Conservation (phyloP, 257 asterid species). For the Solanum etuberosum region DNA sequence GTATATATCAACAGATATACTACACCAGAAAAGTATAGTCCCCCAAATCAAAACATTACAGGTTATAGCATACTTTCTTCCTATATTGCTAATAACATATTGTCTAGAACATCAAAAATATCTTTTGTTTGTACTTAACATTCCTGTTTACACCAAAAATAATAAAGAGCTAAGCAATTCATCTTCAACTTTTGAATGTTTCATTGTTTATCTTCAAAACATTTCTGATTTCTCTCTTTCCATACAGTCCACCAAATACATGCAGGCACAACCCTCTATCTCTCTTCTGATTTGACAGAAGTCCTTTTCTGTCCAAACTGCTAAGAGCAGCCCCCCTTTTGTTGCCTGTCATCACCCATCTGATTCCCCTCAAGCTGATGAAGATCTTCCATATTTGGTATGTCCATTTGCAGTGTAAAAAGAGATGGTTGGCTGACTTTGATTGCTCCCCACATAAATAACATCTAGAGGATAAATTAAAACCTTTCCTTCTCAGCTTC, state of each 20-base stretch:
- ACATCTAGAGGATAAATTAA: background rate
- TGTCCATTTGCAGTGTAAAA: background rate
- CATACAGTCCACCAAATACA: background rate
- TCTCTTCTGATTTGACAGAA: background rate
- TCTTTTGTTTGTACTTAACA: background rate
- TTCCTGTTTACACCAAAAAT: background rate
- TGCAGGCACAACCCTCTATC: background rate
- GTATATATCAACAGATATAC: background rate
- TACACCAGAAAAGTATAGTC: background rate
- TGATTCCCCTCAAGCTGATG: background rate
- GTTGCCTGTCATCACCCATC: background rate
- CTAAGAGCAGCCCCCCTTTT: background rate
- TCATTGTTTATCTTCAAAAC: background rate
- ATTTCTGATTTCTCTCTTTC: background rate
- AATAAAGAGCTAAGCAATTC: background rate
- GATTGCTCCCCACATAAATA: background rate
- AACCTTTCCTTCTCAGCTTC: background rate
- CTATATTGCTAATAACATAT: background rate
- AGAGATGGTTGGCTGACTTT: background rate
- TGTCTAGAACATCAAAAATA: background rate
- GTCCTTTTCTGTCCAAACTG: background rate
- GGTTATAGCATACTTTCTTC: background rate
- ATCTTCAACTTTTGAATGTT: background rate
- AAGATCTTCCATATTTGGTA: background rate
- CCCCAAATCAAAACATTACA: background rate